phyloP scores from a whole-genome alignment of 1,284 basidiomycete species.

The Bondarzewia mesenterica region DNA sequence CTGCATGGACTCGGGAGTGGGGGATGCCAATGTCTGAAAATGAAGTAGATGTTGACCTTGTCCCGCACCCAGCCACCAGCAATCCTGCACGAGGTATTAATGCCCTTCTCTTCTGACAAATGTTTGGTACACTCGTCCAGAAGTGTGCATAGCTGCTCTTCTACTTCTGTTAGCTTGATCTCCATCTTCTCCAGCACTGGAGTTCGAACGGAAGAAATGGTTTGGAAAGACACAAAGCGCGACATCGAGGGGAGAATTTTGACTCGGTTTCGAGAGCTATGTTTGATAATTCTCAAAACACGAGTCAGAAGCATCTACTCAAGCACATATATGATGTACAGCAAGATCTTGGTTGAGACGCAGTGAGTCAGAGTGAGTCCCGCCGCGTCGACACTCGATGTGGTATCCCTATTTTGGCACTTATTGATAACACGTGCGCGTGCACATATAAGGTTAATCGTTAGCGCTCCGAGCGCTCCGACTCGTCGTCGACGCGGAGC shows the following conservation, averaged over 20 bases:
- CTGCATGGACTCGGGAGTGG: not conserved
- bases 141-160: constrained; percentile 53
- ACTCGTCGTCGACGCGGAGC: no score
- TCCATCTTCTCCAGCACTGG: constrained; percentile 16
- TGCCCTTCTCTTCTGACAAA: constrained; percentile 41
- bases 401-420: no score
- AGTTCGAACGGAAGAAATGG: constrained; percentile 9
- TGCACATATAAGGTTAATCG: no score
- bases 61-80: constrained; percentile 98
- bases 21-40: constrained; percentile 6
- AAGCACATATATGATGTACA: no score
- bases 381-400: no score
- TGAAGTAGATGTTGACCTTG: constrained; percentile 57
- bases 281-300: no score
- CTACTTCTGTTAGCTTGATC: constrained; percentile 47
- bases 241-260: constrained; percentile 3
- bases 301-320: no score
- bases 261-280: not conserved
- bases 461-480: no score
- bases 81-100: constrained; percentile 69
- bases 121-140: constrained; percentile 60
- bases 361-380: no score
- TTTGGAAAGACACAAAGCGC: constrained; percentile 11
- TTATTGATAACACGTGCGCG: no score
- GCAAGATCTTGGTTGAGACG: no score